A percentile compares a stretch with the other conserved stretches of the same genome.
Evolutionary conservation across 1,139 yeast genomes (phyloP).

Genomic region (Taphrina deformans): DNA sequence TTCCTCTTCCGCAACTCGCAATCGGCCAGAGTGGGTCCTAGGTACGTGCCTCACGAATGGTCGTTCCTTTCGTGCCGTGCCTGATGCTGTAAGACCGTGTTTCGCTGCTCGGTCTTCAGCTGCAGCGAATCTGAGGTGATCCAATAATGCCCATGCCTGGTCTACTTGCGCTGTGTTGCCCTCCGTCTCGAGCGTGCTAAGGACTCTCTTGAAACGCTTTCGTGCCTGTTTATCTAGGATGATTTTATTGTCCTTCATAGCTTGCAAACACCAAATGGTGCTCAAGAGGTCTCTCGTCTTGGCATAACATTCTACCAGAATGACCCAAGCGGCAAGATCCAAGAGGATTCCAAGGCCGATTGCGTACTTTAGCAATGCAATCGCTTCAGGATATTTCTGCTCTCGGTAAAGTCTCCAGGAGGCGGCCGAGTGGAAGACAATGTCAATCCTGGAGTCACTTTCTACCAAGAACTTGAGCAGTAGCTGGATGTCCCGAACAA

Average conservation of each 20-base stretch:
- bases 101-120: background rate
- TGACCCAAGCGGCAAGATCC: constrained; percentile 25
- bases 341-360: constrained; percentile 9
- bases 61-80: background rate
- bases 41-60: background rate
- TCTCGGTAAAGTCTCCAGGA: constrained; percentile 21
- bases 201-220: constrained; percentile 8
- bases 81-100: background rate
- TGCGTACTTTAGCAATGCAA: background rate
- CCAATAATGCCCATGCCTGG: background rate
- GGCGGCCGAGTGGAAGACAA: constrained; percentile 21
- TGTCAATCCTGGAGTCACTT: background rate
- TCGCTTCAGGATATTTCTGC: constrained; percentile 7
- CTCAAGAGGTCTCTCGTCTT: constrained; percentile 11
- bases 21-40: background rate
- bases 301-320: constrained; percentile 22
- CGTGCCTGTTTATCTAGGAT: constrained; percentile 23
- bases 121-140: background rate
- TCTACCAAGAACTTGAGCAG: background rate
- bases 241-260: constrained; percentile 26
- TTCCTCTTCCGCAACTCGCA: background rate
- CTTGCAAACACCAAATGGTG: constrained; percentile 27
- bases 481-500: background rate
- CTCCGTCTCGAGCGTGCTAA: background rate
- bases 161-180: background rate